phyloP scores from a whole-genome alignment of 306 rosid species.

The Ormosia semicastrata region DNA sequence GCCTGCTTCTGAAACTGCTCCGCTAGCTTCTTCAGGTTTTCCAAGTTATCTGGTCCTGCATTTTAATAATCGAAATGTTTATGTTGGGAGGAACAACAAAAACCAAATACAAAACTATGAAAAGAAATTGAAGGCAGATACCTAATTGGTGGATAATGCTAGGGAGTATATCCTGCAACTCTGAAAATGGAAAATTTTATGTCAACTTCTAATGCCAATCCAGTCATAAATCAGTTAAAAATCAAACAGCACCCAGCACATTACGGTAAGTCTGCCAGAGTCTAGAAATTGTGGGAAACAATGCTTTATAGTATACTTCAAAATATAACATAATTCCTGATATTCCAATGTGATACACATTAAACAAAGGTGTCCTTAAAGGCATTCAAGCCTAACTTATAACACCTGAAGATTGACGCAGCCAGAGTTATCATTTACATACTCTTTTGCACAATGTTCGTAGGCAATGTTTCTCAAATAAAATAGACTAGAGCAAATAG shows the following conservation, averaged over 20 bases:
- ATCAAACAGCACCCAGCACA: neutral
- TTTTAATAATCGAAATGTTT: neutral
- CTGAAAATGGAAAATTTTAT: constrained; percentile 37
- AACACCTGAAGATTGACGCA: neutral
- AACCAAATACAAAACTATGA: neutral
- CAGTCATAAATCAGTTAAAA: neutral
- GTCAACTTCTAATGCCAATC: neutral
- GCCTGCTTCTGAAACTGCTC: constrained; percentile 90
- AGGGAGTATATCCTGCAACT: constrained; percentile 97
- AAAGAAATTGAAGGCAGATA: constrained; percentile 12
- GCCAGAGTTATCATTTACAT: neutral
- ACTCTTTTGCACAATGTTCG: neutral
- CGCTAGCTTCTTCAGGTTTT: constrained; percentile 83
- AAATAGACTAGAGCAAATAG: neutral
- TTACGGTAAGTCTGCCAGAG: neutral
- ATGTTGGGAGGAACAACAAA: neutral
- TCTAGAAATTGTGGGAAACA: neutral
- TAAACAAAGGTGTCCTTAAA: neutral
- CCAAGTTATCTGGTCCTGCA: constrained; percentile 92
- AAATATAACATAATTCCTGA: neutral
- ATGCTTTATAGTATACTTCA: neutral
- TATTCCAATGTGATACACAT: neutral
- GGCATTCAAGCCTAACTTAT: neutral
- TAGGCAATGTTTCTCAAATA: too few species aligned
- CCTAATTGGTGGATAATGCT: constrained; percentile 91